Base-by-base conservation (phyloP, 805 yeast species). In the Suhomyces sp. region DNA sequence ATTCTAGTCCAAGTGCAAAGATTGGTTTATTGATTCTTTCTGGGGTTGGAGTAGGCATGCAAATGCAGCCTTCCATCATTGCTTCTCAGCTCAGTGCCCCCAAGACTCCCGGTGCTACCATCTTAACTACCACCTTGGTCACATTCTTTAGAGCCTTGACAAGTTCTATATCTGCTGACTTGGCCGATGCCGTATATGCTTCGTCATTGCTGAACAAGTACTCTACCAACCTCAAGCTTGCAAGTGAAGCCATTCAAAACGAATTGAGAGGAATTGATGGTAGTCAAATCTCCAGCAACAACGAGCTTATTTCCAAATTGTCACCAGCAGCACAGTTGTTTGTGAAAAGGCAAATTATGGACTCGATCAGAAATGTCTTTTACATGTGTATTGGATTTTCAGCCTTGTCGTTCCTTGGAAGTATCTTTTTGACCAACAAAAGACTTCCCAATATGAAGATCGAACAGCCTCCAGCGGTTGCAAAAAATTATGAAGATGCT, bases 21-120 rank as follows among this genome's bases (percentile, higher is more conserved):
- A 73, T 82, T 49, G 82, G 84, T 0, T 67, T 72, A 33, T 73
- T 79, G 51, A 76, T 81, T 26, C 58, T 79, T 6, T 61, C 69
- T 7, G 87, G 87, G 24, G 66, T 76, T 5, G 71, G 79, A 0
- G 63, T 74, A 44, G 88, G 87, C 2, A 31, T 78, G 13, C 69
- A 66, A 50, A 66, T 80, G 61, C 85, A 82, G 61, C 67, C 81
- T 1, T 57, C 73, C 13, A 66, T 79, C 46, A 60, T 80, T 31
- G 62, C 77, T 1, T 71, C 79, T 1, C 84, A 82, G 58, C 62
- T 82, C 7, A 66, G 72, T 22, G 82, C 83, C 9, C 84, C 86
- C 33, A 78, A 80, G 54, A 63, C 70, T 1, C 73, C 80, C 6
- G 86, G 85, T 13, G 73, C 78, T 3, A 70, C 73, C 6, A 78